These are phyloP conservation scores for Acacia melanoxylon DNA, from an alignment of 306 rosid species.

Conservation along the genomic window DNA sequence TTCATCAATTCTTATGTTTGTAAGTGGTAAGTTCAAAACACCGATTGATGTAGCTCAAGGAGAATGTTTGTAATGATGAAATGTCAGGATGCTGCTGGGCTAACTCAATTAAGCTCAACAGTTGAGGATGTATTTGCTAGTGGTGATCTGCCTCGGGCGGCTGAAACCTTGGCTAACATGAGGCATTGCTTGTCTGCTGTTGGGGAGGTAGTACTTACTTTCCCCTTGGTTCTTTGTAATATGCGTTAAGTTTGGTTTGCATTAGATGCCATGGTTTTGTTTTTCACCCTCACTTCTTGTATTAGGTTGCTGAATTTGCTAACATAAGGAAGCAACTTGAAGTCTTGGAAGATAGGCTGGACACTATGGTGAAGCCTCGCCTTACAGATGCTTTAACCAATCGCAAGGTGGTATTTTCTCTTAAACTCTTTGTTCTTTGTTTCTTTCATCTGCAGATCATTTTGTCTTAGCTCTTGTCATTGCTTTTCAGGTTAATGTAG, in stretches of 20 bases:
- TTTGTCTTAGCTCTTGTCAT: slow-evolving; percentile 21
- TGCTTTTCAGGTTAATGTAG: slow-evolving; percentile 69
- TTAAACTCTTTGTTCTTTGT: not conserved
- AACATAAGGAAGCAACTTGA: slow-evolving; percentile 95
- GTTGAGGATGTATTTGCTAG: slow-evolving; percentile 98
- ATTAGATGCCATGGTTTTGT: slow-evolving; percentile 4
- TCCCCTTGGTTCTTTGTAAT: not conserved
- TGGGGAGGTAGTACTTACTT: slow-evolving; percentile 69
- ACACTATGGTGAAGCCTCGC: slow-evolving; percentile 94
- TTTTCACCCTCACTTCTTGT: not conserved
- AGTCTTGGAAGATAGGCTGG: slow-evolving; percentile 97
- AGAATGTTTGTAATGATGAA: slow-evolving; percentile 15
- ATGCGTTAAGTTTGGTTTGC: slow-evolving; percentile 2
- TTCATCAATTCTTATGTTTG: slow-evolving; percentile 16
- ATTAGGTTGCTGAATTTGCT: slow-evolving; percentile 98
- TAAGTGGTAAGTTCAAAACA: not conserved
- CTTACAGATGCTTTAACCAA: slow-evolving; percentile 84
- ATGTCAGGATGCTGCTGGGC: slow-evolving; percentile 95
- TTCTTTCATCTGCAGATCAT: not conserved
- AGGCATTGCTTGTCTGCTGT: slow-evolving; percentile 99
- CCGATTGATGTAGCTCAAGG: not conserved
- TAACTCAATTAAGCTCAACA: slow-evolving; percentile 90
- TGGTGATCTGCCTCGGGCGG: slow-evolving; percentile 97
- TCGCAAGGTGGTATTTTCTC: slow-evolving; percentile 63
- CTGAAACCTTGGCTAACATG: slow-evolving; percentile 96